Evolutionary conservation across 2,329 filamentous ascomycete genomes (phyloP).

Genomic region (Teratosphaeria viscida): DNA sequence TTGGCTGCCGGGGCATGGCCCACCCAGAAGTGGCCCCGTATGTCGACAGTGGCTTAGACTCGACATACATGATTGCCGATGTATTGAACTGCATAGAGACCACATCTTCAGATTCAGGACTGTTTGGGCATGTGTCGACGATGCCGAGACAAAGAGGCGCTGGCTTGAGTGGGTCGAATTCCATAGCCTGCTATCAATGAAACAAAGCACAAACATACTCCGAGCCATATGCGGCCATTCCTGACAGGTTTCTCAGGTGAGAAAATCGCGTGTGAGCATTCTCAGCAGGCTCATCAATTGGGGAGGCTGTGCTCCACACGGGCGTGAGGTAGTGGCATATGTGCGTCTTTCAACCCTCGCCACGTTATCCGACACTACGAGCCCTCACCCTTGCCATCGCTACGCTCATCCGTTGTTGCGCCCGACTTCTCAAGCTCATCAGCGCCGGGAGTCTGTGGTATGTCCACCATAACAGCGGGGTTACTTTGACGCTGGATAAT

Average conservation of each 20-base stretch:
- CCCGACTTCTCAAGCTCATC: conserved; percentile 32
- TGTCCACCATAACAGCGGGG: conserved; percentile 36
- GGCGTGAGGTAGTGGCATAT: neutral
- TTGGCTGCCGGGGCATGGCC: conserved; percentile 6
- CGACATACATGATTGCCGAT: conserved; percentile 14
- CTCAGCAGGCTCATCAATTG: neutral
- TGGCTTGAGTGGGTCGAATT: neutral
- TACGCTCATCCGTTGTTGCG: neutral
- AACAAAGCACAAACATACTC: conserved; percentile 2
- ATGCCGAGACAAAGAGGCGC: conserved; percentile 4
- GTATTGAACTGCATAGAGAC: neutral
- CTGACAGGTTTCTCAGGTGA: neutral
- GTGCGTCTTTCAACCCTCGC: neutral
- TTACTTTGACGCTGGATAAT: conserved; percentile 29
- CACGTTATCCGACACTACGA: neutral
- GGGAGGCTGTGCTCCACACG: neutral
- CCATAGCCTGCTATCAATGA: neutral
- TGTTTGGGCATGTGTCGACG: neutral
- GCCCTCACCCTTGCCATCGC: neutral
- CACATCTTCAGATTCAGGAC: neutral
- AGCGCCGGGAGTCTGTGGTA: conserved; percentile 33
- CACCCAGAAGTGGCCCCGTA: conserved; percentile 13
- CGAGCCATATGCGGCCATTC: neutral
- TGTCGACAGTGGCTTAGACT: conserved; percentile 15
- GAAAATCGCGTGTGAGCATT: neutral